Evolutionary conservation across 2,329 filamentous ascomycete species (phyloP).

Genomic region (Fusarium beomiforme): DNA sequence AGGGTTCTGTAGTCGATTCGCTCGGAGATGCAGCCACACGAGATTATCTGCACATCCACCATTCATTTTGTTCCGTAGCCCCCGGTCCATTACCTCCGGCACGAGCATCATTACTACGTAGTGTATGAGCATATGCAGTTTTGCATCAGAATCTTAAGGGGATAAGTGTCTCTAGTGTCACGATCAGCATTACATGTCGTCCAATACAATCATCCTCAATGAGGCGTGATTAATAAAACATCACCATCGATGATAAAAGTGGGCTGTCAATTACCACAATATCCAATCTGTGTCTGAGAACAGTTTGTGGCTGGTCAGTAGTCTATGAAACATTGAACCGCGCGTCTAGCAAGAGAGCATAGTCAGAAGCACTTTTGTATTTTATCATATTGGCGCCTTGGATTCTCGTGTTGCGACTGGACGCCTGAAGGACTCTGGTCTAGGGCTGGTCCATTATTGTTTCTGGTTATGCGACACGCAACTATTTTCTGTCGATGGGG

Average conservation of each 20-base stretch:
- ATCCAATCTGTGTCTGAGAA: conserved; percentile 11
- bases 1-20: neutral
- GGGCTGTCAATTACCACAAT: conserved; percentile 1
- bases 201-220: neutral
- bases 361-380: conserved; percentile 13
- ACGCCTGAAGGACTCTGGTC: neutral
- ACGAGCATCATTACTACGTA: conserved; percentile 27
- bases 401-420: conserved; percentile 13
- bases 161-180: conserved; percentile 8
- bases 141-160: conserved; percentile 29
- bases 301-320: conserved; percentile 18
- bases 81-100: conserved; percentile 12
- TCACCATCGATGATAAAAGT: conserved; percentile 19
- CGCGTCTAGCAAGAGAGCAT: conserved; percentile 19
- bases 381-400: neutral
- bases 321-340: conserved; percentile 11
- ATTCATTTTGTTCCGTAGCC: neutral
- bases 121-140: conserved; percentile 34
- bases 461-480: conserved; percentile 14
- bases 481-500: neutral
- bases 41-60: conserved; percentile 13
- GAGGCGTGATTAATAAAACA: conserved; percentile 9
- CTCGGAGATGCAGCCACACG: conserved; percentile 8
- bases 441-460: conserved; percentile 5
- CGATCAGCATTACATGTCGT: neutral